These are phyloP conservation scores for Zygnema cylindricum DNA, from an alignment of 139 green algal species.

Conservation along the genomic window DNA sequence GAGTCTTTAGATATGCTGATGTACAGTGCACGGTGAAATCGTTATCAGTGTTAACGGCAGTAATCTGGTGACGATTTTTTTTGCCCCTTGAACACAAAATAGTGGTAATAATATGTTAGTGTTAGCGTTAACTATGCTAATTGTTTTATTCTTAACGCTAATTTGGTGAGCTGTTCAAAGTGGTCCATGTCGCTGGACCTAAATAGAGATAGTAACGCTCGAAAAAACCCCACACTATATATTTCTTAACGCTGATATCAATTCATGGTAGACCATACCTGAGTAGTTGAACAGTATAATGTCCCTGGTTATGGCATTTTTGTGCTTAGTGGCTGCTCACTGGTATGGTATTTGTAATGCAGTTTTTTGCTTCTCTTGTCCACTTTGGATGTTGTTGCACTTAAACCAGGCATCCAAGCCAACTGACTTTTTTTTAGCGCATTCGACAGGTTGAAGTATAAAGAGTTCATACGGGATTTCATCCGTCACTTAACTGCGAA, in stretches of 20 bases:
- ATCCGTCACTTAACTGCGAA: background rate
- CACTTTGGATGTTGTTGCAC: background rate
- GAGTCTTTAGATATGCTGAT: too few species aligned
- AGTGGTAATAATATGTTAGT: background rate
- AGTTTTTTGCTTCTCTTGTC: background rate
- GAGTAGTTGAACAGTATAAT: background rate
- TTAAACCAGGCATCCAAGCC: background rate
- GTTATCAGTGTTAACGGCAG: background rate
- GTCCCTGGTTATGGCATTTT: background rate
- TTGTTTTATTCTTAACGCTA: too few species aligned
- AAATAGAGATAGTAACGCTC: too few species aligned
- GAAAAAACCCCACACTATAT: too few species aligned
- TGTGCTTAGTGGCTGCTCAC: background rate
- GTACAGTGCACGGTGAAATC: too few species aligned
- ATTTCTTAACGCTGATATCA: too few species aligned
- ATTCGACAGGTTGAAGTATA: slow-evolving; percentile 2
- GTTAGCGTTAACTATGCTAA: too few species aligned
- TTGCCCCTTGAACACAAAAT: background rate
- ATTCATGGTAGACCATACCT: too few species aligned
- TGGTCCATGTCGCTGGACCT: too few species aligned
- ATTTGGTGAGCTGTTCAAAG: too few species aligned
- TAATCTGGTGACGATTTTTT: background rate
- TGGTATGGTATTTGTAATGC: background rate
- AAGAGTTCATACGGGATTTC: slow-evolving; percentile 8
- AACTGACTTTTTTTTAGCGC: too few species aligned